A percentile compares a stretch with the other conserved stretches of the same genome.
Conservation (phyloP, 768 basidiomycete species). For the Clavaria fumosa region DNA sequence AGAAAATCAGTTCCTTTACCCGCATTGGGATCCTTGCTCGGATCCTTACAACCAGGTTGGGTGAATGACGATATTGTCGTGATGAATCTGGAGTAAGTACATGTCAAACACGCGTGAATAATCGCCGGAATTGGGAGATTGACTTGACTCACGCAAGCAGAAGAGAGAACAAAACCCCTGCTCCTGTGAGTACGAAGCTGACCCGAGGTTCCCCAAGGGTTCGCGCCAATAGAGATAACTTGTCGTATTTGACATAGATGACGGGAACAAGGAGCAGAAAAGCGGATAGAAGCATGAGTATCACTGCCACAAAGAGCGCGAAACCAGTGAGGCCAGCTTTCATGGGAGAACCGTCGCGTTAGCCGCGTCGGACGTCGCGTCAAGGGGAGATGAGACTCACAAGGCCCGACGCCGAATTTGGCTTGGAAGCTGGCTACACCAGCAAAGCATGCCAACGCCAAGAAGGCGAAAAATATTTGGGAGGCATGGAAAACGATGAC, state of each 20-base stretch:
- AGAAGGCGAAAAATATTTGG: conserved; percentile 86
- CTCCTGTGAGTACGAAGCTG: conserved; percentile 64
- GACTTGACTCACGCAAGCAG: conserved; percentile 54
- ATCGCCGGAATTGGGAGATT: conserved; percentile 4
- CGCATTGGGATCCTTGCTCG: conserved; percentile 68
- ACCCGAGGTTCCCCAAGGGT: conserved; percentile 75
- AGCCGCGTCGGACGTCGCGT: conserved; percentile 5
- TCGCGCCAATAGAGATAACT: conserved; percentile 57
- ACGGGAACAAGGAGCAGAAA: conserved; percentile 71
- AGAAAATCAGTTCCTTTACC: conserved; percentile 49
- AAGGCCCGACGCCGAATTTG: conserved; percentile 71
- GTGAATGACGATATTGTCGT: conserved; percentile 80
- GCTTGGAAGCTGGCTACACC: conserved; percentile 82
- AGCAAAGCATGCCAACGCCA: conserved; percentile 84
- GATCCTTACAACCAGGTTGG: conserved; percentile 75
- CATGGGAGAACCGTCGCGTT: conserved; percentile 8
- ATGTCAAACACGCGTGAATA: conserved; percentile 2
- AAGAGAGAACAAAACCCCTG: conserved; percentile 49
- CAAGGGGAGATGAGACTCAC: conserved; percentile 35
- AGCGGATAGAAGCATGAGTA: conserved; percentile 54
- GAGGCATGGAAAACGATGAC: conserved; percentile 60
- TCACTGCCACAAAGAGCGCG: conserved; percentile 64
- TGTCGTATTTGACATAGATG: conserved; percentile 75
- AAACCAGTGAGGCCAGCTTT: conserved; percentile 79
- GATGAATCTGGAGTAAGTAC: conserved; percentile 35